A percentile compares a stretch with the other conserved stretches of the same genome.
Evolutionary conservation across 441 rosid species (phyloP).

Genomic region (Euphorbia neoarborescens): DNA sequence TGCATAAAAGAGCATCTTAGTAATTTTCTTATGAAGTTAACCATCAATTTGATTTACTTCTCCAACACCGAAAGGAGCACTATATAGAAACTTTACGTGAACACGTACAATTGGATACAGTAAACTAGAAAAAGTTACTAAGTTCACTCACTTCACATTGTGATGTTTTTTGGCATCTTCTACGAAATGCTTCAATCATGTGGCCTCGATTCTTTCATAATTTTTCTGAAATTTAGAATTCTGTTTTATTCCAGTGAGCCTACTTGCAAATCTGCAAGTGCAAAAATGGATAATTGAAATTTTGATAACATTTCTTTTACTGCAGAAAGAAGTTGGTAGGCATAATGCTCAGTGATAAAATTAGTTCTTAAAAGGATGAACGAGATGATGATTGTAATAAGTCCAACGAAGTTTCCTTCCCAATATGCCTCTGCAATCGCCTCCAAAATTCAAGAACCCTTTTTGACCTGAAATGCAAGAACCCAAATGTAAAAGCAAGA

Average conservation of each 20-base stretch:
- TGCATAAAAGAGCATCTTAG: no score
- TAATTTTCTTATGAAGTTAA: neutral
- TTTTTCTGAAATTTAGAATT: slow-evolving; percentile 66
- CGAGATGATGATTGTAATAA: no score
- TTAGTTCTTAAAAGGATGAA: no score
- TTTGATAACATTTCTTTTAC: neutral
- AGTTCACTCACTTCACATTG: slow-evolving; percentile 59
- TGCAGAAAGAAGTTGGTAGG: neutral
- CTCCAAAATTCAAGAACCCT: no score
- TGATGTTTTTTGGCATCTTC: slow-evolving; percentile 63
- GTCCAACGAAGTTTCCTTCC: no score
- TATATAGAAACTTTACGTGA: neutral
- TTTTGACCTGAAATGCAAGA: no score
- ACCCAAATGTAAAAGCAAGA: no score
- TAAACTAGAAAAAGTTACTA: neutral
- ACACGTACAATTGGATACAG: neutral
- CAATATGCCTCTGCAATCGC: no score
- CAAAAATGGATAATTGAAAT: slow-evolving; percentile 9
- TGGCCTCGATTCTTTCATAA: slow-evolving; percentile 29
- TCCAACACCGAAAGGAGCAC: neutral
- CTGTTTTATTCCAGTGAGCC: slow-evolving; percentile 83
- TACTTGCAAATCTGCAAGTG: slow-evolving; percentile 56
- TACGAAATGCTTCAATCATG: slow-evolving; percentile 63
- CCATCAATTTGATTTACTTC: neutral
- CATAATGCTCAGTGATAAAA: neutral